phyloP scores from a whole-genome alignment of 2,329 filamentous ascomycete species.

The Cladophialophora chaetospira region DNA sequence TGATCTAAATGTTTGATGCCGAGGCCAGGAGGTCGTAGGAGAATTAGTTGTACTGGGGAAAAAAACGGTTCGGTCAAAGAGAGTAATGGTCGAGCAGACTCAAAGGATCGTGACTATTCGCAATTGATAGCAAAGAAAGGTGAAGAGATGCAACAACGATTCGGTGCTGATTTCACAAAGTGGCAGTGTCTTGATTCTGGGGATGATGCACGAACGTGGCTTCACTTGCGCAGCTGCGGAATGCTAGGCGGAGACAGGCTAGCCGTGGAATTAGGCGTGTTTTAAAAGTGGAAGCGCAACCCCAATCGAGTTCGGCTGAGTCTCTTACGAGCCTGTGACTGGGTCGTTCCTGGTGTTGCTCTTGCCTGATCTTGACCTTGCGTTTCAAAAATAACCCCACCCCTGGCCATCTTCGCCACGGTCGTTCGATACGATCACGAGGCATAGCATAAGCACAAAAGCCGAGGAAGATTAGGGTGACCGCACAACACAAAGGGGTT shows the following conservation, averaged over 20 bases:
- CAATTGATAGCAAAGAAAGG: not conserved
- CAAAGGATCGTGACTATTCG: slow-evolving; percentile 1
- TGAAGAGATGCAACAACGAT: not conserved
- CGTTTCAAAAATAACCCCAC: not conserved
- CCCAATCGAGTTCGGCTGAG: too few species aligned
- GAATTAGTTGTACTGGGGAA: not conserved
- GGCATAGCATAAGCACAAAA: too few species aligned
- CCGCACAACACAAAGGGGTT: too few species aligned
- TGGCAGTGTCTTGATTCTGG: not conserved
- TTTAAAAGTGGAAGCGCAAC: slow-evolving; percentile 26
- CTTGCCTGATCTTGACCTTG: not conserved
- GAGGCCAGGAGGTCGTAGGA: not conserved
- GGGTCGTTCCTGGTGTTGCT: not conserved
- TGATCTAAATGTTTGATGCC: not conserved
- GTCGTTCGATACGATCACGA: too few species aligned
- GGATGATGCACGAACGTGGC: not conserved
- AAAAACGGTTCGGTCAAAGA: not conserved
- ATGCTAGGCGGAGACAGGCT: slow-evolving; percentile 1
- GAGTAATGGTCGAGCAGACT: not conserved
- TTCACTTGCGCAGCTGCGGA: not conserved
- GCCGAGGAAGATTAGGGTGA: too few species aligned
- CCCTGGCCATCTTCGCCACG: not conserved
- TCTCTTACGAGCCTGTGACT: not conserved
- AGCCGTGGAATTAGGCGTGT: slow-evolving; percentile 24
- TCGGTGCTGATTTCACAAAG: not conserved